These are phyloP conservation scores for Oldenlandia corymbosa DNA, from an alignment of 257 asterid species.

Conservation along the genomic window DNA sequence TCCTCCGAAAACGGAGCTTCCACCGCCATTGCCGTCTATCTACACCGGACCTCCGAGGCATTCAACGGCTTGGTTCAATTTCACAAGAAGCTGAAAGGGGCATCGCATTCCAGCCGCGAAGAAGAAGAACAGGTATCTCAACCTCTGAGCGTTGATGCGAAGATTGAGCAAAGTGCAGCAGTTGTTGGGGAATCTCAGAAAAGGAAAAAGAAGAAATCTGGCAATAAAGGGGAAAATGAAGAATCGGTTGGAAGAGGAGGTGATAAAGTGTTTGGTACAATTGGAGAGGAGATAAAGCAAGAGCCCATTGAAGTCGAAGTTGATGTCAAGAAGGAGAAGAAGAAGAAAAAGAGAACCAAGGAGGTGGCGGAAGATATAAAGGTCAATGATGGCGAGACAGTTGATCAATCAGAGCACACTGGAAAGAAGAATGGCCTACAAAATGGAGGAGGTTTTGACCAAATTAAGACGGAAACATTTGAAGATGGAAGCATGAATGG, in stretches of 20 bases:
- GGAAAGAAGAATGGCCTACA: too few relatives aligned
- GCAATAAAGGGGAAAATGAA: too few relatives aligned
- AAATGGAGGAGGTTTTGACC: too few relatives aligned
- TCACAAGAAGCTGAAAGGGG: slow-evolving; percentile 27
- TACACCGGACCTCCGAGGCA: slow-evolving; percentile 44
- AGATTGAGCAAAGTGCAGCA: too few relatives aligned
- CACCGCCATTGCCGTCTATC: slow-evolving; percentile 35
- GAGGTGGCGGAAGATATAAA: neutral
- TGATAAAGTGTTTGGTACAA: too few relatives aligned
- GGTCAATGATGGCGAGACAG: neutral
- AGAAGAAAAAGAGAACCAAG: neutral
- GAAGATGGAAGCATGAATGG: neutral
- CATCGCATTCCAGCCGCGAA: slow-evolving; percentile 13
- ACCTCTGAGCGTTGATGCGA: neutral
- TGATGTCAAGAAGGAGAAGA: neutral
- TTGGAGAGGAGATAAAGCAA: too few relatives aligned
- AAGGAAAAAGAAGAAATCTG: too few relatives aligned
- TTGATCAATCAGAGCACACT: too few relatives aligned
- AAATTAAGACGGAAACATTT: slow-evolving; percentile 1
- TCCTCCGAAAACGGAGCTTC: slow-evolving; percentile 48
- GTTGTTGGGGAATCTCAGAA: too few relatives aligned
- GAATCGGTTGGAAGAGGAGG: too few relatives aligned
- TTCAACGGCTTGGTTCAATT: slow-evolving; percentile 41
- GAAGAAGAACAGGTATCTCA: too few relatives aligned
- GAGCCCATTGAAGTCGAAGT: neutral